phyloP scores from a whole-genome alignment of 2,329 filamentous ascomycete genomes.

The Pestalotiopsis sp. region DNA sequence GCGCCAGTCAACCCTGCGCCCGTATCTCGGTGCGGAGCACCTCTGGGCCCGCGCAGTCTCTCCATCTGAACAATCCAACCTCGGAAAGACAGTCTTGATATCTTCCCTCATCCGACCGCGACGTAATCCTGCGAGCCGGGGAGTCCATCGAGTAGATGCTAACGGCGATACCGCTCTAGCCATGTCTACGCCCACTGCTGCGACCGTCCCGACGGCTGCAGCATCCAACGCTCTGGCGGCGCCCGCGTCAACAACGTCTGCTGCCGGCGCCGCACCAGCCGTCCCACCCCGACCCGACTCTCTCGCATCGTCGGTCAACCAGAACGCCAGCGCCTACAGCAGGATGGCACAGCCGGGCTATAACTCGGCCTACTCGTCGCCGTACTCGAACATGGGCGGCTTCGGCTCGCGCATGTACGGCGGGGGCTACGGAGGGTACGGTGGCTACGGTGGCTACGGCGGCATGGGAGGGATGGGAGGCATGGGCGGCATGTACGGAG shows the following conservation, averaged over 20 bases:
- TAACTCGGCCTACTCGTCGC: constrained; percentile 48
- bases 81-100: background rate
- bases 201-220: constrained; percentile 35
- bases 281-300: constrained; percentile 80
- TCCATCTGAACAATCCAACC: background rate
- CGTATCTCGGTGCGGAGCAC: background rate
- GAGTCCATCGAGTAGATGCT: background rate
- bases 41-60: background rate
- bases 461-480: constrained; percentile 37
- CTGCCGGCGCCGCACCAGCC: constrained; percentile 56
- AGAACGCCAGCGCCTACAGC: constrained; percentile 84
- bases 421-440: constrained; percentile 41
- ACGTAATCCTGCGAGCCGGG: background rate
- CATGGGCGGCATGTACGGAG: constrained; percentile 32
- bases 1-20: background rate
- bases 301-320: constrained; percentile 78
- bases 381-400: constrained; percentile 44
- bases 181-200: constrained; percentile 38
- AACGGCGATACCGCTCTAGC: constrained; percentile 20
- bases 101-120: background rate
- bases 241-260: constrained; percentile 41
- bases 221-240: constrained; percentile 40
- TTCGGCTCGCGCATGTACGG: constrained; percentile 32
- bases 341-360: constrained; percentile 53
- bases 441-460: constrained; percentile 50